phyloP scores from a whole-genome alignment of 371 early-diverging fungal genomes.

The Apophysomyces ossiformis region DNA sequence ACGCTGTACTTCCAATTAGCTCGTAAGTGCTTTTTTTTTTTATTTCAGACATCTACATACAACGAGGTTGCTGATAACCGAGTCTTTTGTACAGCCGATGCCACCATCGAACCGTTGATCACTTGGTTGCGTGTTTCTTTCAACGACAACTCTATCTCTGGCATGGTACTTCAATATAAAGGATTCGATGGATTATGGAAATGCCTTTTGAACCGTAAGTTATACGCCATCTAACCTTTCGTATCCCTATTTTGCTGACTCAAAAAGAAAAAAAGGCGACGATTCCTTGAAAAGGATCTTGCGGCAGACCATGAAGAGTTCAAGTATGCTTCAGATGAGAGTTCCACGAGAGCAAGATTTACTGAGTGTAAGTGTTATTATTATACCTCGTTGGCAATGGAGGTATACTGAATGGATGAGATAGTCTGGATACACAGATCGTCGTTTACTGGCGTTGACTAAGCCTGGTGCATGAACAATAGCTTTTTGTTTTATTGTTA shows the following conservation, averaged over 20 bases:
- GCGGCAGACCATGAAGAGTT: slow-evolving; percentile 21
- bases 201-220: slow-evolving; percentile 37
- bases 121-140: slow-evolving; percentile 51
- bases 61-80: too few species aligned
- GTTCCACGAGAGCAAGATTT: slow-evolving; percentile 38
- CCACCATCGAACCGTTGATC: slow-evolving; percentile 55
- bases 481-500: neutral
- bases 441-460: slow-evolving; percentile 41
- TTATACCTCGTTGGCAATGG: too few species aligned
- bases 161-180: slow-evolving; percentile 50
- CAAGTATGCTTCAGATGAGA: slow-evolving; percentile 27
- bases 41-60: neutral
- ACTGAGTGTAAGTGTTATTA: slow-evolving; percentile 25
- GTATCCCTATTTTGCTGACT: neutral
- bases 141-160: slow-evolving; percentile 49
- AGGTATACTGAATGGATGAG: neutral
- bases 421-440: slow-evolving; percentile 54
- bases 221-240: neutral
- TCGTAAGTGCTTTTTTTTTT: slow-evolving; percentile 28
- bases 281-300: slow-evolving; percentile 37
- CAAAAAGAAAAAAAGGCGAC: slow-evolving; percentile 21
- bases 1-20: slow-evolving; percentile 51
- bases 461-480: slow-evolving; percentile 20
- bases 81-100: slow-evolving; percentile 36
- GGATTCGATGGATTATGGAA: slow-evolving; percentile 43